Conservation (phyloP, 306 rosid genomes). For the Pterocarpus macrocarpus region DNA sequence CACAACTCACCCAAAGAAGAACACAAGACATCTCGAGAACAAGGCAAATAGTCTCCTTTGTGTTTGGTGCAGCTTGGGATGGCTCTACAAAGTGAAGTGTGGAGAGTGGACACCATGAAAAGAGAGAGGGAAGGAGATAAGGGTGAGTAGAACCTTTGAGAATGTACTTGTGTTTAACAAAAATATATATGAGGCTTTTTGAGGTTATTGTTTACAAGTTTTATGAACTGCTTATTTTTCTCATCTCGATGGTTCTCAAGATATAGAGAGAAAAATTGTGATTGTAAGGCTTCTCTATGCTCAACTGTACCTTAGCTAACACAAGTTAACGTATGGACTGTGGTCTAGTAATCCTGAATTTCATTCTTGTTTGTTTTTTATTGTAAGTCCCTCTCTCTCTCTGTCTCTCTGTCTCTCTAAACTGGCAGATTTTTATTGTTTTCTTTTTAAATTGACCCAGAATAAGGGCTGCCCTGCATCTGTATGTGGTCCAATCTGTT, state of each 20-base stretch:
- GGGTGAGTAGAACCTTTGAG: too few relatives aligned
- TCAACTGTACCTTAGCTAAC: slow-evolving; percentile 19
- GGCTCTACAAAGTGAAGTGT: not conserved
- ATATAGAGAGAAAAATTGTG: slow-evolving; percentile 30
- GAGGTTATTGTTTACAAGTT: slow-evolving; percentile 1
- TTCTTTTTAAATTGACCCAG: not conserved
- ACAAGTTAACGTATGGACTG: slow-evolving; percentile 54
- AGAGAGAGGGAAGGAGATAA: too few relatives aligned
- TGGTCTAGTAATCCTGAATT: slow-evolving; percentile 12
- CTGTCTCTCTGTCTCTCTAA: not conserved
- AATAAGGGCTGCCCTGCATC: slow-evolving; percentile 5
- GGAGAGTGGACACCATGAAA: not conserved
- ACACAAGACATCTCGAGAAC: slow-evolving; percentile 64
- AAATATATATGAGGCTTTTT: not conserved
- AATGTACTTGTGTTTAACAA: too few relatives aligned
- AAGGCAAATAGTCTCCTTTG: not conserved
- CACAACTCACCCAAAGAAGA: slow-evolving; percentile 74
- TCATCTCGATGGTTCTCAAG: not conserved
- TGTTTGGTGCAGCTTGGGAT: slow-evolving; percentile 2
- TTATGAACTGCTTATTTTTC: not conserved
- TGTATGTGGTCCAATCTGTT: slow-evolving; percentile 31
- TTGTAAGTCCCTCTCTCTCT: not conserved
- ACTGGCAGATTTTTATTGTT: not conserved
- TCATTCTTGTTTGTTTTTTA: slow-evolving; percentile 46
- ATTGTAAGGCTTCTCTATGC: slow-evolving; percentile 16